Evolutionary conservation across 225 moss, liverwort and hornwort species (phyloP).

Genomic region (Takakia lepidozioides): DNA sequence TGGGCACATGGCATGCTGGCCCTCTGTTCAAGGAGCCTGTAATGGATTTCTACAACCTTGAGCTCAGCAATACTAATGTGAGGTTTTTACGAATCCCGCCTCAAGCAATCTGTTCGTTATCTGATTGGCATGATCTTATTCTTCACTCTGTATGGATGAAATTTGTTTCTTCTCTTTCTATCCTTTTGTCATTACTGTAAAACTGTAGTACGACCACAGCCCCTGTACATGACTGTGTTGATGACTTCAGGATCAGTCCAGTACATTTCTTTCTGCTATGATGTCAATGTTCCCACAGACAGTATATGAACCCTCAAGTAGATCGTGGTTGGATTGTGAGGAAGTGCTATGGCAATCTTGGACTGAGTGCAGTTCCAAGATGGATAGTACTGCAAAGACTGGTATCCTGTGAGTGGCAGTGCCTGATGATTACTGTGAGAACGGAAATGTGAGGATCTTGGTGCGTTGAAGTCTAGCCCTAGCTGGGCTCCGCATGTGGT

Average conservation of each 20-base stretch:
- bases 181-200: neutral
- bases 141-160: neutral
- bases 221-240: neutral
- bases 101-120: too few species aligned
- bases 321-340: too few species aligned
- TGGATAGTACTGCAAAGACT: too few species aligned
- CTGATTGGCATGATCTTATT: neutral
- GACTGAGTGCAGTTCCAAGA: too few species aligned
- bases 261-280: too few species aligned
- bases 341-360: too few species aligned
- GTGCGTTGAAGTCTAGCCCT: slow-evolving; percentile 39
- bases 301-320: too few species aligned
- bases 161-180: neutral
- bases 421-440: slow-evolving; percentile 55
- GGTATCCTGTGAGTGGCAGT: slow-evolving; percentile 3
- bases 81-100: slow-evolving; percentile 25
- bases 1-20: slow-evolving; percentile 90
- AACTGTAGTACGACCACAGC: neutral
- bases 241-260: too few species aligned
- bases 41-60: slow-evolving; percentile 92
- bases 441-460: slow-evolving; percentile 35
- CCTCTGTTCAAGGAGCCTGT: slow-evolving; percentile 55
- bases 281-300: too few species aligned
- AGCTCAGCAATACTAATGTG: slow-evolving; percentile 82
- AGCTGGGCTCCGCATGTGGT: slow-evolving; percentile 39